A percentile compares a stretch with the other conserved stretches of the same genome.
Evolutionary conservation across 371 early-diverging fungal genomes (phyloP).

Genomic region (Saksenaea vasiformis): DNA sequence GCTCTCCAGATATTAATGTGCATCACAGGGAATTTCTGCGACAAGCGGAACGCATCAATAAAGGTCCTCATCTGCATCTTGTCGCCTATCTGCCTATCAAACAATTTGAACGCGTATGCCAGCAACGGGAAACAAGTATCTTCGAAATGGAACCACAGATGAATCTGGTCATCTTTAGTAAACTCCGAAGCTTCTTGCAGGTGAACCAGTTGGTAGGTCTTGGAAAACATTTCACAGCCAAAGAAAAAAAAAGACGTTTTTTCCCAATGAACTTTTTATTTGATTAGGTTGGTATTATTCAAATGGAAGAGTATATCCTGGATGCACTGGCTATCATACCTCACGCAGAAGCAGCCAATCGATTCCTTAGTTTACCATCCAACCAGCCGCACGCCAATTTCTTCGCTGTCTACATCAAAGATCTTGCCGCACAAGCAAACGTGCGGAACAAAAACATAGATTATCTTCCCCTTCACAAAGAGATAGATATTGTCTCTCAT

Average conservation of each 20-base stretch:
- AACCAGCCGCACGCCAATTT: not conserved
- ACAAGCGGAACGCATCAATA: conserved; percentile 5
- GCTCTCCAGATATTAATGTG: not conserved
- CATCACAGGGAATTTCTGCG: conserved; percentile 1
- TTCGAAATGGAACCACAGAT: not conserved
- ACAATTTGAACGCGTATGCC: not conserved
- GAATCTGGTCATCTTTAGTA: conserved; percentile 5
- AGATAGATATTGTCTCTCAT: not conserved
- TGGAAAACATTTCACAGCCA: no score
- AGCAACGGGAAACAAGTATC: not conserved
- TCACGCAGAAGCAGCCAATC: not conserved
- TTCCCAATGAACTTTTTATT: no score
- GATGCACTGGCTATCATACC: conserved; percentile 10
- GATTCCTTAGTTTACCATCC: conserved; percentile 9
- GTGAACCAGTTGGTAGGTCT: conserved; percentile 8
- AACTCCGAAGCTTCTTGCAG: conserved; percentile 12
- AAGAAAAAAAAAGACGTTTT: no score
- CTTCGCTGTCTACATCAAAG: not conserved
- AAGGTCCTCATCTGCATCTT: not conserved
- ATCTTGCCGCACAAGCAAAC: not conserved
- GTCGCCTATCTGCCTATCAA: conserved; percentile 1
- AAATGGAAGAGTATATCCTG: not conserved
- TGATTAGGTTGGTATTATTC: conserved; percentile 10
- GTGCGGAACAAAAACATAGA: not conserved
- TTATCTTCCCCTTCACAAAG: not conserved